A percentile compares a stretch with the other conserved stretches of the same genome.
Evolutionary conservation across 495 filamentous ascomycete species (phyloP).

Genomic region (Sordaria brevicollis): DNA sequence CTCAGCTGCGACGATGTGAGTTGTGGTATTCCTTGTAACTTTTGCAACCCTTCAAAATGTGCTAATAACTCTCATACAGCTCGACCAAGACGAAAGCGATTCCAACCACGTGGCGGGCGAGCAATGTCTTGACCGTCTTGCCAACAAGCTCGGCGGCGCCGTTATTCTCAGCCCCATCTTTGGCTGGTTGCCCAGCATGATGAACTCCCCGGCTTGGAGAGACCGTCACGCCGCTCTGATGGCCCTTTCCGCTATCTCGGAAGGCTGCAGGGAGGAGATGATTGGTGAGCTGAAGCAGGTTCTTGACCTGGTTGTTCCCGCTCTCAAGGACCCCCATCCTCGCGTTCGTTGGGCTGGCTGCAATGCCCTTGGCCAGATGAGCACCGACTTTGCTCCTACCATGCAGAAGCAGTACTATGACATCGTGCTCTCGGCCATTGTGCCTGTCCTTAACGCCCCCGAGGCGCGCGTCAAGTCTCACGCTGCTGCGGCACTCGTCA

Average conservation of each 20-base stretch:
- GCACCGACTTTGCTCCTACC: conserved; percentile 95
- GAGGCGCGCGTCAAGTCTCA: conserved; percentile 95
- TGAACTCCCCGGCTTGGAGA: conserved; percentile 88
- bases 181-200: conserved; percentile 94
- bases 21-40: background rate
- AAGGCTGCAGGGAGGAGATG: conserved; percentile 95
- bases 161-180: conserved; percentile 89
- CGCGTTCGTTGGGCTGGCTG: conserved; percentile 97
- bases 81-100: conserved; percentile 93
- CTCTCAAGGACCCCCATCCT: conserved; percentile 83
- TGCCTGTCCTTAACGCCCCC: conserved; percentile 79
- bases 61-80: conserved; percentile 33
- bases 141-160: conserved; percentile 89
- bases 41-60: background rate
- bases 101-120: conserved; percentile 97
- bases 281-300: conserved; percentile 88
- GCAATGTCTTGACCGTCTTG: conserved; percentile 96
- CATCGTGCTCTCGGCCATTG: conserved; percentile 75
- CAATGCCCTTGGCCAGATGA: conserved; percentile 99
- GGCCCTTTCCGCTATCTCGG: conserved; percentile 98
- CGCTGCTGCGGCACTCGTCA: conserved; percentile 92
- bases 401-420: conserved; percentile 97
- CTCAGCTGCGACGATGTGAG: conserved; percentile 82
- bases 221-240: conserved; percentile 96
- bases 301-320: conserved; percentile 83